Percentiles rank a stretch among this genome's conserved stretches.
phyloP scores from a whole-genome alignment of 345 rosid species.

The Trapa bicornis region DNA sequence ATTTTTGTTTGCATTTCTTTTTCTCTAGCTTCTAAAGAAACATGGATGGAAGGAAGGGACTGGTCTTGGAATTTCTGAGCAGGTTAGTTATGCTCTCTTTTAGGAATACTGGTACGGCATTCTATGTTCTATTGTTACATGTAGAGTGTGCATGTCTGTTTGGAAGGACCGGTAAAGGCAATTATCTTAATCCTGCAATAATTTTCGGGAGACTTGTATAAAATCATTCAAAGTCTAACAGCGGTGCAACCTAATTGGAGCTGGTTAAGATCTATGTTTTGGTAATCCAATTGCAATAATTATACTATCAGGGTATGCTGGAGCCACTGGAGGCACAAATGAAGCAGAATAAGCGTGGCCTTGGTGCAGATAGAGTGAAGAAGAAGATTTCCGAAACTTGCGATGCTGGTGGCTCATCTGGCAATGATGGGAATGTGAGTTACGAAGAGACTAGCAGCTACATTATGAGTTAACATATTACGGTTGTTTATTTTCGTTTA shows the following conservation, averaged over 20 bases:
- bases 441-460: neutral
- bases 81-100: conserved; percentile 26
- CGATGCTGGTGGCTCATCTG: conserved; percentile 12
- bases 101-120: neutral
- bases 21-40: conserved; percentile 68
- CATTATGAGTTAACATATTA: neutral
- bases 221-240: neutral
- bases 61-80: conserved; percentile 72
- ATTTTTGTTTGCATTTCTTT: neutral
- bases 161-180: neutral
- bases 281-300: conserved; percentile 4
- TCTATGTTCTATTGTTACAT: neutral
- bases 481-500: neutral
- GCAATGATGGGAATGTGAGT: conserved; percentile 24
- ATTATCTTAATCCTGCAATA: neutral
- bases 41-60: conserved; percentile 97
- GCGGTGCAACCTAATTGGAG: neutral
- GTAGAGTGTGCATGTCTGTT: neutral
- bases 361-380: conserved; percentile 51
- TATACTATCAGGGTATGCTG: conserved; percentile 51
- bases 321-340: conserved; percentile 46
- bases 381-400: conserved; percentile 23
- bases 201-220: neutral
- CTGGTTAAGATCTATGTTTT: neutral
- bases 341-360: conserved; percentile 66